Base-by-base conservation (phyloP, 371 early-diverging fungal species). In the Mortierella polycephala region DNA sequence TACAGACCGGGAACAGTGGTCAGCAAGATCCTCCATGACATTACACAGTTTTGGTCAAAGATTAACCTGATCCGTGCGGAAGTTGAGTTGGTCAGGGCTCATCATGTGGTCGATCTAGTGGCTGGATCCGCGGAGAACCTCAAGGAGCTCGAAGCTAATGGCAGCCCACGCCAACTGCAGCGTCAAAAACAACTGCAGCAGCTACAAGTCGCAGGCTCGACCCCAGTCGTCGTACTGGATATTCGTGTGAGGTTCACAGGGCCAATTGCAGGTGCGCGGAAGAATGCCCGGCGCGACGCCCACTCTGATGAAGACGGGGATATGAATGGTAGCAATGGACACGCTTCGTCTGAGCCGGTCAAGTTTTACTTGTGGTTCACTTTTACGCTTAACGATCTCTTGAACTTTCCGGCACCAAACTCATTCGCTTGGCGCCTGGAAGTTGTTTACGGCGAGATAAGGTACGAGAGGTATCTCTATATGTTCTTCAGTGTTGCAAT, bases 351-450 rank as follows among this genome's bases (percentile, higher is more conserved):
- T 12, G 70, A 73, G 49, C 74, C 73, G 9, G 69, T 73, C 70
- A 79, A 79, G 53, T 79, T 79, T 56, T 79, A 79, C 41, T 46
- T 79, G 30, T 79, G 80, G 80, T 79, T 79, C 57, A 79, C 80
- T 16, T 79, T 79, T 44, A 79, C 80, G 18, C 14, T 79, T 60
- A 73, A 63, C 13, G 80, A 79, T 23, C 44, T 79, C 1, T 50
- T 79, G 59, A 69, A 42, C 41, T 79, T 79, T 55, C 80, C 80
- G 2, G 70, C 62, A 4, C 57, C 67, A 2, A 60, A 69, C 49
- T 73, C 80, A 41, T 79, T 79, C 42, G 64, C 74, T 10, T 79
- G 80, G 80, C 69, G 80, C 14, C 55, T 79, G 8, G 80, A 79
- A 46, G 23, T 73, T 18, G 74, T 79, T 44, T 73, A 79, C 59